Percentiles rank a stretch among this genome's conserved stretches.
These are phyloP conservation scores for Furcasterigmium furcatum DNA, from an alignment of 2,329 filamentous ascomycete genomes.

Conservation along the genomic window DNA sequence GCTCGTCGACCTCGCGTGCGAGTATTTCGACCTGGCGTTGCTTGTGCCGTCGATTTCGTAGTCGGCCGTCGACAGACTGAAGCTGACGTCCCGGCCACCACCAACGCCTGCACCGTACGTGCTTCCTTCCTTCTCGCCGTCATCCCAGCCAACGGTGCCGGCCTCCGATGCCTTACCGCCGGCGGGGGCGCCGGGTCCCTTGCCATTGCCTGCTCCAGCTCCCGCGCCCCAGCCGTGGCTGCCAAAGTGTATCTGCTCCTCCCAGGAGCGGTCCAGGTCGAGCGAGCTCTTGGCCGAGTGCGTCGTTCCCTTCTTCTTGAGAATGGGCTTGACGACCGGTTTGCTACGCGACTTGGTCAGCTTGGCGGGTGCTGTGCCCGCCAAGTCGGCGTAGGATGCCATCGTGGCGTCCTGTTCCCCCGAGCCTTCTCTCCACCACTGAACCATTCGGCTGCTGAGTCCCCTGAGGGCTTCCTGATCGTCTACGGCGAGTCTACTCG, in stretches of 20 bases:
- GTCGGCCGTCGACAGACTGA: constrained; percentile 35
- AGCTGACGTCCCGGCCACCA: constrained; percentile 38
- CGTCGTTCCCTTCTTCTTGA: constrained; percentile 51
- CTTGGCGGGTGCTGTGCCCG: constrained; percentile 27
- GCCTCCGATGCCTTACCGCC: background rate
- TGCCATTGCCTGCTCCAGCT: constrained; percentile 7
- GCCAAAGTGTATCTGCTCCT: constrained; percentile 45
- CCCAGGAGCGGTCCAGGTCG: constrained; percentile 56
- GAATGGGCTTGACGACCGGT: constrained; percentile 56
- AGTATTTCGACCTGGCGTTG: constrained; percentile 35
- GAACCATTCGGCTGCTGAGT: no score
- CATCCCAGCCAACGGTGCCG: background rate
- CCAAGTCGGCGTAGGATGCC: constrained; percentile 29
- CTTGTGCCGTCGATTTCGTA: constrained; percentile 12
- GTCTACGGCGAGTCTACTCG: no score
- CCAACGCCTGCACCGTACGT: constrained; percentile 16
- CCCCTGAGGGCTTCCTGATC: no score
- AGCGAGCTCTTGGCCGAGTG: constrained; percentile 61
- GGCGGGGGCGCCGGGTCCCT: constrained; percentile 11
- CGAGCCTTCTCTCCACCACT: no score
- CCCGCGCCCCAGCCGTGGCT: constrained; percentile 25
- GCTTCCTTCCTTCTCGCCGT: constrained; percentile 8
- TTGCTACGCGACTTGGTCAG: constrained; percentile 44
- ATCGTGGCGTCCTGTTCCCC: constrained; percentile 16
- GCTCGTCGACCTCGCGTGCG: constrained; percentile 57